Evolutionary conservation across 345 rosid species (phyloP), one percentile per base, ranked within the genome.

Genomic region (Lepidium didymum): DNA sequence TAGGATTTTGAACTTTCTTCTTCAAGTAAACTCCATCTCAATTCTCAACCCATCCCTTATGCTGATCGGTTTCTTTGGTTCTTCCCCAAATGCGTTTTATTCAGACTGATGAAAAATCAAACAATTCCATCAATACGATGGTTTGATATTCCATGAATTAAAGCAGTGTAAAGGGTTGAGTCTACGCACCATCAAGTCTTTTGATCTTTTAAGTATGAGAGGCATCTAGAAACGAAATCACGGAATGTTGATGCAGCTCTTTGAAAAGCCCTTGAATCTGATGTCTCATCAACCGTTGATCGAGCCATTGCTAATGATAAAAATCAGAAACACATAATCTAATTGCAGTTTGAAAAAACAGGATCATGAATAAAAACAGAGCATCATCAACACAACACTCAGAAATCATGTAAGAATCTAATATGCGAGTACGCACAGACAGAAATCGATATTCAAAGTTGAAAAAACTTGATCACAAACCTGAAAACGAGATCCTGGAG

Each of bases 201-300:
- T 90, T 93, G 71, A 90, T 68, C 84, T 85, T 85, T 88, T 75
- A 92, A 74, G 80, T 76, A 90, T 13, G 97, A 83, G 64, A 92
- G 85, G 61, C 96, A 92, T 69, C 98, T 81, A 21, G 88, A 87
- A 52, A 88, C 83, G 18, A 82, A 78, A 81, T 87, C 82, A 0
- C 89, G 96, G 50, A 90, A 90, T 25, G 97, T 83, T 37, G 98
- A 88, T 64, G 93, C 94, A 25, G 87, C 85, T 79, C 96, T 80
- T 18, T 47, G 58, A 72, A 87, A 92, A 31, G 91, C 95, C 11
- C 96, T 95, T 7, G 92, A 70, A 40, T 82, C 82, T 4, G 96
- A 83, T 78, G 81, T 79, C 73, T 90, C 93, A 76, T 92, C 89
- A 15, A 90, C 57, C 2, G 89, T 92, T 36, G 96, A 87, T 69